A percentile compares a stretch with the other conserved stretches of the same genome.
phyloP scores from a whole-genome alignment of 2,329 filamentous ascomycete genomes.

The Alternaria sp. region DNA sequence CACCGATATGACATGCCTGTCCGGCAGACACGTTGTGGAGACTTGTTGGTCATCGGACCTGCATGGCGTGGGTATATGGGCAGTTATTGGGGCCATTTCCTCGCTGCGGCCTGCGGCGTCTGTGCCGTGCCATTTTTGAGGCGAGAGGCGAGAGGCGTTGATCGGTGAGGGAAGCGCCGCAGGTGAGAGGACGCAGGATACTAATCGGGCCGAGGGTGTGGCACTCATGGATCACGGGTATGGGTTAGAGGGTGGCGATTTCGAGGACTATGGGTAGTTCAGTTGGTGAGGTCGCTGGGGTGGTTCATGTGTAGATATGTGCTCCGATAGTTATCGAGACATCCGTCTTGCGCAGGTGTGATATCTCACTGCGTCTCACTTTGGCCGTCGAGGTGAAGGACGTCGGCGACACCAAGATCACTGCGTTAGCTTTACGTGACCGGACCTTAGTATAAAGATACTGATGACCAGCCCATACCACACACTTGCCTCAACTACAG shows the following conservation, averaged over 20 bases:
- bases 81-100: not conserved
- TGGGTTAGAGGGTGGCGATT: not conserved
- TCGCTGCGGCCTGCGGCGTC: not conserved
- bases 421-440: not conserved
- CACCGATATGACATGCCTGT: not conserved
- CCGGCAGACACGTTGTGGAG: not conserved
- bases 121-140: not conserved
- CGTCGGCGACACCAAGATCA: not conserved
- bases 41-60: not conserved
- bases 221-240: not conserved
- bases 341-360: no score
- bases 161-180: not conserved
- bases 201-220: not conserved
- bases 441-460: no score
- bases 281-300: accelerated
- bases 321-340: no score
- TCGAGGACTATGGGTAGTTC: no score
- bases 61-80: not conserved
- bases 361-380: no score
- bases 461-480: no score
- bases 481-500: no score
- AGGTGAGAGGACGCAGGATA: not conserved
- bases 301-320: accelerated
- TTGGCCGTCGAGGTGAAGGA: not conserved
- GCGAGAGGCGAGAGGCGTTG: not conserved